Base-by-base conservation (phyloP, 768 basidiomycete species). In the Auriscalpium microsporum region DNA sequence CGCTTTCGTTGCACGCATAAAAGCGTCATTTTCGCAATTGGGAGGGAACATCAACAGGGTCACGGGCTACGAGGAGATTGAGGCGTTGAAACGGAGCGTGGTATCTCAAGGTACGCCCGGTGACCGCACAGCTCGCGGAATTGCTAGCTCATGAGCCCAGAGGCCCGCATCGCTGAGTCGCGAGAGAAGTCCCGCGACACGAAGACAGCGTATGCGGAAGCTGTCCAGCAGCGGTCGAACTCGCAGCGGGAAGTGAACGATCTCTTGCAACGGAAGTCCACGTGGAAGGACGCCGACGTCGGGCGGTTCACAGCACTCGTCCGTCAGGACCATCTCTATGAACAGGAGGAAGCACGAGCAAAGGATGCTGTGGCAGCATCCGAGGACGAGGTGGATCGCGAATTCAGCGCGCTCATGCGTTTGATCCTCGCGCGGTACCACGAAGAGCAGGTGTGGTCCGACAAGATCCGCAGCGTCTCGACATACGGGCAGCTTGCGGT, bases 381-480 rank as follows among this genome's bases (percentile, higher is more conserved):
- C 2, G 96, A 99, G 62, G 79, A 81, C 50, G 81, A 79, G 2
- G 90, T 93, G 16, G 96, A 99, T 61, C 79, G 80, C 46, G 90
- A 87, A 62, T 96, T 98, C 67, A 85, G 78, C 64, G 86, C 84
- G 65, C 78, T 97, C 60, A 90, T 95, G 86, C 84, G 84, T 54
- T 76, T 80, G 10, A 98, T 98, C 64, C 78, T 99, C 56, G 84
- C 82, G 49, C 80, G 95, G 40, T 98, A 98, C 69, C 95, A 98
- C 72, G 95, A 97, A 71, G 96, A 99, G 68, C 96, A 99, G 68
- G 83, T 97, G 2, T 99, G 96, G 96, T 93, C 90, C 52, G 95
- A 99, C 75, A 99, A 99, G 72, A 96, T 99, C 57, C 83, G 96
- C 37, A 92, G 90, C 62, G 87, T 88, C 28, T 93, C 90, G 58